A percentile compares a stretch with the other conserved stretches of the same genome.
These are phyloP conservation scores for Polytrichum commune DNA, from an alignment of 225 moss, liverwort and hornwort species.

Conservation along the genomic window DNA sequence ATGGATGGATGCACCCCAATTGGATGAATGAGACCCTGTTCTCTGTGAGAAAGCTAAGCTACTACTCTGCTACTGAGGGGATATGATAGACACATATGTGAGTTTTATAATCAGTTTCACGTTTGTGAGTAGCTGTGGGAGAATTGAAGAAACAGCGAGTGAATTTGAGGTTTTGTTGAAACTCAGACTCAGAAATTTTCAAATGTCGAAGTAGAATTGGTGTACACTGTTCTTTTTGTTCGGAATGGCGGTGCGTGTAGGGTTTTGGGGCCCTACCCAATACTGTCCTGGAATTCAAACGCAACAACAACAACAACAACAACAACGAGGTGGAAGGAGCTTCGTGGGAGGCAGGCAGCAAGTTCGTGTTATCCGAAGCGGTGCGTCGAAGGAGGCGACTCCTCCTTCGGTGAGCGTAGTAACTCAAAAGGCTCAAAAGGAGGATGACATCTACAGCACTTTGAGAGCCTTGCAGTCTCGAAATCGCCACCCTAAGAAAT, in stretches of 20 bases:
- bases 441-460: conserved; percentile 56
- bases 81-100: no score
- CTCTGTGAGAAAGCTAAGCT: no score
- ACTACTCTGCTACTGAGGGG: no score
- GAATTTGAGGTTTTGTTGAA: no score
- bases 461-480: conserved; percentile 79
- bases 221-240: background rate
- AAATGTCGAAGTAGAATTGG: background rate
- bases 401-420: background rate
- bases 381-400: no score
- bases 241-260: conserved; percentile 29
- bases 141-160: no score
- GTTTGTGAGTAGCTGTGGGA: no score
- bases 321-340: background rate
- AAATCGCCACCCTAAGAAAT: conserved; percentile 81
- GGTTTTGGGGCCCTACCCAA: conserved; percentile 18
- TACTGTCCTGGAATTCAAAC: background rate
- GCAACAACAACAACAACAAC: background rate
- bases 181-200: no score
- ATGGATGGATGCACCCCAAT: no score
- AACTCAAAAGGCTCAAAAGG: conserved; percentile 24
- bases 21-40: no score
- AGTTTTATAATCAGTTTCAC: no score
- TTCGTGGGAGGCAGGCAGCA: no score
- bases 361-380: background rate